phyloP scores from a whole-genome alignment of 129 eudicot genomes.

The Artemisia tridentata region DNA sequence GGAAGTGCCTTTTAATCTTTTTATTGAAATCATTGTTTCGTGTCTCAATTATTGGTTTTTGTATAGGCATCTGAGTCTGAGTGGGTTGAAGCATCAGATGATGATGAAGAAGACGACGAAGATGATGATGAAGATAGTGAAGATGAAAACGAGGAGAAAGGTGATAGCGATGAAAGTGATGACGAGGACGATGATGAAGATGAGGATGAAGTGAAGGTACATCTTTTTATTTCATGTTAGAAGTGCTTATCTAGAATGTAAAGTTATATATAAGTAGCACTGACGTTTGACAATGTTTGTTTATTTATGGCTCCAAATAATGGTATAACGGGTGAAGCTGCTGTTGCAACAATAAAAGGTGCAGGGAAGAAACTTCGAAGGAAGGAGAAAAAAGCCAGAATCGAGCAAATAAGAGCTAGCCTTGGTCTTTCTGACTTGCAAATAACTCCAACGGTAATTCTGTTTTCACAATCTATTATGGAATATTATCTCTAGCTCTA shows the following conservation, averaged over 20 bases:
- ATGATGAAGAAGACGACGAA: conserved; percentile 77
- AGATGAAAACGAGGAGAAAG: conserved; percentile 43
- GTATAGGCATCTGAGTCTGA: too few species aligned
- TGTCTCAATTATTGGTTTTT: too few species aligned
- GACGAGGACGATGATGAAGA: conserved; percentile 56
- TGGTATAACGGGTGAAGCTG: conserved; percentile 65
- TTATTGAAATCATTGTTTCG: too few species aligned
- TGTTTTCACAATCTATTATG: not conserved
- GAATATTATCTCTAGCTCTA: too few species aligned
- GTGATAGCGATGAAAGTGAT: conserved; percentile 56
- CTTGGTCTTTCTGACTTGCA: conserved; percentile 96
- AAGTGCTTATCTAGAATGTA: conserved; percentile 12
- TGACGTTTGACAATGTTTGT: not conserved
- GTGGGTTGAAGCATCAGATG: conserved; percentile 91
- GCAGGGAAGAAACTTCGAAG: conserved; percentile 79
- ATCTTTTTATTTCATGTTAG: too few species aligned
- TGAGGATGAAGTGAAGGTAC: too few species aligned
- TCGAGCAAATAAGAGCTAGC: conserved; percentile 96
- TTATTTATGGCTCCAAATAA: conserved; percentile 39
- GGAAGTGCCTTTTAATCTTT: too few species aligned
- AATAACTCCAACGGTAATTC: conserved; percentile 80
- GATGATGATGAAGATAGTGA: conserved; percentile 51
- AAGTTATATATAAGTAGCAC: not conserved
- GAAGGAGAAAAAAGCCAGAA: conserved; percentile 86
- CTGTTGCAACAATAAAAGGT: conserved; percentile 88